These are phyloP conservation scores for Puccinia polysora DNA, from an alignment of 1,284 basidiomycete genomes.

Conservation along the genomic window DNA sequence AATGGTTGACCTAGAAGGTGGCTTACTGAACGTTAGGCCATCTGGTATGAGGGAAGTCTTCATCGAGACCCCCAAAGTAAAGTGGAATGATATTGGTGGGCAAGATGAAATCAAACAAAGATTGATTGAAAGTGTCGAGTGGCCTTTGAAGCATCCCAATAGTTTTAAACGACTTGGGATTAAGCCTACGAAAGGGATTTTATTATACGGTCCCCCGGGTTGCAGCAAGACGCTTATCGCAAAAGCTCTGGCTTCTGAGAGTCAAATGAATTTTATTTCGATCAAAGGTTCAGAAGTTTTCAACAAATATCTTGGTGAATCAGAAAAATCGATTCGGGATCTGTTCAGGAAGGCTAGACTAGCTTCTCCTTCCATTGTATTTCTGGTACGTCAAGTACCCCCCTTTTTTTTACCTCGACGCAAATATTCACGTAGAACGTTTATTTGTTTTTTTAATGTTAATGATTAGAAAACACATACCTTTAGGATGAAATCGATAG, in stretches of 20 bases:
- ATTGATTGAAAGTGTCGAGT: slow-evolving; percentile 82
- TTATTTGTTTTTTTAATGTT: neutral
- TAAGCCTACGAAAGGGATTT: slow-evolving; percentile 77
- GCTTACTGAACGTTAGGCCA: slow-evolving; percentile 75
- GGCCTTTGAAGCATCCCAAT: slow-evolving; percentile 82
- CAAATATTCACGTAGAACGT: neutral
- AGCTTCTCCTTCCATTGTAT: slow-evolving; percentile 88
- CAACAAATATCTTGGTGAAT: slow-evolving; percentile 97
- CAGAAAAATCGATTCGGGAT: slow-evolving; percentile 87
- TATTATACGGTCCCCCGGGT: slow-evolving; percentile 94
- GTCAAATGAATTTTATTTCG: slow-evolving; percentile 93
- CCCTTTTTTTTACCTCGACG: neutral
- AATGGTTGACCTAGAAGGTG: slow-evolving; percentile 63
- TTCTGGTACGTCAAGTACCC: slow-evolving; percentile 66
- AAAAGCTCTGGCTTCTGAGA: slow-evolving; percentile 87
- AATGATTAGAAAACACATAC: no score
- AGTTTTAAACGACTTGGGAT: slow-evolving; percentile 84
- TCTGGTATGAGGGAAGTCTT: slow-evolving; percentile 92
- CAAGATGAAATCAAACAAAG: slow-evolving; percentile 73
- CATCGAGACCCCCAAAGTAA: slow-evolving; percentile 75
- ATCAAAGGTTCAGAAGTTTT: slow-evolving; percentile 95
- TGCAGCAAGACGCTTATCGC: slow-evolving; percentile 96
- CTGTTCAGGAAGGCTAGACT: slow-evolving; percentile 91
- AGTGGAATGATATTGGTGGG: slow-evolving; percentile 85
- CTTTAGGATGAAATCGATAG: slow-evolving; percentile 97